Base-by-base conservation (phyloP, 2,329 filamentous ascomycete species). In the Colletotrichum abscissum region DNA sequence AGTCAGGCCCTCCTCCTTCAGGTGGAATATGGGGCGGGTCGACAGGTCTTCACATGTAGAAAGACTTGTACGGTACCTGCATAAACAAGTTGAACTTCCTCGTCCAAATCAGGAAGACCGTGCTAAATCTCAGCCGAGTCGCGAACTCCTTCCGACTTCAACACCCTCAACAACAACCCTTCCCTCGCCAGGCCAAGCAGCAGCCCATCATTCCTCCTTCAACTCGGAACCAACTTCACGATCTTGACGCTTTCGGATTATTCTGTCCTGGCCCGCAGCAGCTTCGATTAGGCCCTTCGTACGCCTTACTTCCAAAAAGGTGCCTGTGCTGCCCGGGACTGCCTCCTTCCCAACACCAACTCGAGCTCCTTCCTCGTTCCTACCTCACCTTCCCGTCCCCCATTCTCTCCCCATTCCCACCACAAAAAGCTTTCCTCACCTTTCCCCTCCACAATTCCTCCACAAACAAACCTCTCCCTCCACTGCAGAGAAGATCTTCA, bases 281-380 rank as follows among this genome's bases (percentile, higher is more conserved):
- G n/a, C 49, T 58, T 38, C 46, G 7, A 33, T 19, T 11, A 28
- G 19, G 33, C 2, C 26, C 33, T 42, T 28, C 30, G 35, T 28
- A 16, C 57, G 24, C 16, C 52, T 28, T 12, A 11, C 16, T 52
- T n/a, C 38, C 11, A 42, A 38, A 28, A 33, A 69, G 52, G 28
- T 57, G 35, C 59, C 59, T 64, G 8, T 28, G 4, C 58, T 46
- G n/a, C 55, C 16, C 38, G 30, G 42, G 8, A 30, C 30, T 67
- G 42, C 30, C 54, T 72, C 68, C 67, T 74, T 74, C 72, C 72
- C 54, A 26, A n/a, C 52, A 14, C 24, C 72, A 8, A 59, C 42
- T 67, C 30, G 16, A n/a, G 24, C 57, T 49, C 55, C 63, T 67
- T 30, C 58, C 57, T 49, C 55, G 63, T 57, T 57, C 58, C 65